These are phyloP conservation scores for Zygosaccharomyces sapae DNA, from an alignment of 1,139 yeast genomes.

Conservation along the genomic window DNA sequence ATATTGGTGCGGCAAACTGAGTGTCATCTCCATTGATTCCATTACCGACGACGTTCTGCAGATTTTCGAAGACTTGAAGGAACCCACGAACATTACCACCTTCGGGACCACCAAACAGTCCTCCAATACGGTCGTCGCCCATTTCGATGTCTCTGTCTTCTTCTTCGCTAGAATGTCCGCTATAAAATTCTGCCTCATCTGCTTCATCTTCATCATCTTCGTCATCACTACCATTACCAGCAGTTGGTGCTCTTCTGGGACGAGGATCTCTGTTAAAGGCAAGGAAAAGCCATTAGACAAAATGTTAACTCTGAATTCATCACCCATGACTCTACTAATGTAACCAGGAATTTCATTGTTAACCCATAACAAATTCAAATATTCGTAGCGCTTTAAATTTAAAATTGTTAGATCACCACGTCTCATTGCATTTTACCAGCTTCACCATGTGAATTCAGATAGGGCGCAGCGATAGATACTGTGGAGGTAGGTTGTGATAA, in stretches of 20 bases:
- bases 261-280: constrained; percentile 31
- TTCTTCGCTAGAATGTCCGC: constrained; percentile 16
- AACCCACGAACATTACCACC: constrained; percentile 28
- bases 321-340: constrained; percentile 38
- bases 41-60: constrained; percentile 20
- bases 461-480: constrained; percentile 54
- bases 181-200: constrained; percentile 17
- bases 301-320: constrained; percentile 34
- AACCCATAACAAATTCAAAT: constrained; percentile 57
- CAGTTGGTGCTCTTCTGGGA: constrained; percentile 24
- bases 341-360: constrained; percentile 48
- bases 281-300: constrained; percentile 32
- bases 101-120: constrained; percentile 21
- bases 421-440: constrained; percentile 51
- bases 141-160: constrained; percentile 23
- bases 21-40: constrained; percentile 22
- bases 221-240: constrained; percentile 20
- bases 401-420: constrained; percentile 54
- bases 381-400: constrained; percentile 48
- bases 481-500: constrained; percentile 38
- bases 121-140: constrained; percentile 18
- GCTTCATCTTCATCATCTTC: constrained; percentile 26
- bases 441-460: constrained; percentile 70
- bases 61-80: constrained; percentile 28
- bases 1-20: constrained; percentile 20